A percentile compares a stretch with the other conserved stretches of the same genome.
Evolutionary conservation across 768 basidiomycete species (phyloP).

Genomic region (Boletus subcaerulescens): DNA sequence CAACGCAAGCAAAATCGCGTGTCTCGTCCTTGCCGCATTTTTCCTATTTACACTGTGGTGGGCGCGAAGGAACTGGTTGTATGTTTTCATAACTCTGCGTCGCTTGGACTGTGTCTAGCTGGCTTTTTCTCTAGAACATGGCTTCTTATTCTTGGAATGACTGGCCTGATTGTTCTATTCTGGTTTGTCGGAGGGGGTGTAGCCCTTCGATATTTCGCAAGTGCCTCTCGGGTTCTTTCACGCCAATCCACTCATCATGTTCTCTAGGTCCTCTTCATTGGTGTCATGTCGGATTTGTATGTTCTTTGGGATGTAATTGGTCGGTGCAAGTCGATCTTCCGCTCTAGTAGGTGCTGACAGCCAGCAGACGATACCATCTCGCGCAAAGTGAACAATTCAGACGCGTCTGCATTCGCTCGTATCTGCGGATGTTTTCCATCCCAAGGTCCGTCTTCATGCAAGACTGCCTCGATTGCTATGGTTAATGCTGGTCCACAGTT

Average conservation of each 20-base stretch:
- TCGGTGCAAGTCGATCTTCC: slow-evolving; percentile 27
- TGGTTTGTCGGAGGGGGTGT: slow-evolving; percentile 79
- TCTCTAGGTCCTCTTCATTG: slow-evolving; percentile 71
- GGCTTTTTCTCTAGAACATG: slow-evolving; percentile 53
- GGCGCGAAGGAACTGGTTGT: slow-evolving; percentile 76
- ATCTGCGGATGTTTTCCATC: slow-evolving; percentile 87
- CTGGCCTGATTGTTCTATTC: slow-evolving; percentile 73
- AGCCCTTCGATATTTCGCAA: slow-evolving; percentile 74
- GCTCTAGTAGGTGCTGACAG: neutral
- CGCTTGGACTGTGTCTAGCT: neutral
- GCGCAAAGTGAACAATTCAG: slow-evolving; percentile 82
- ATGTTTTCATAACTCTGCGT: slow-evolving; percentile 23
- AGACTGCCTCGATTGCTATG: neutral
- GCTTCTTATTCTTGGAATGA: slow-evolving; percentile 75
- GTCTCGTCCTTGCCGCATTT: slow-evolving; percentile 75
- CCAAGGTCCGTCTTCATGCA: slow-evolving; percentile 45
- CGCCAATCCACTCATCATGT: neutral
- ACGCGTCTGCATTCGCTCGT: slow-evolving; percentile 80
- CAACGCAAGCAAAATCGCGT: slow-evolving; percentile 83
- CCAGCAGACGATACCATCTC: slow-evolving; percentile 75
- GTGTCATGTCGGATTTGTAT: slow-evolving; percentile 86
- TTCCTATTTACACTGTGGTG: slow-evolving; percentile 90
- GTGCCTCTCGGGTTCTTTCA: slow-evolving; percentile 12
- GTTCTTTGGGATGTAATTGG: slow-evolving; percentile 87
- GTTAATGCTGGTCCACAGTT: slow-evolving; percentile 40